Evolutionary conservation across 2,329 filamentous ascomycete genomes (phyloP).

Genomic region (Aspergillus viridinutans): DNA sequence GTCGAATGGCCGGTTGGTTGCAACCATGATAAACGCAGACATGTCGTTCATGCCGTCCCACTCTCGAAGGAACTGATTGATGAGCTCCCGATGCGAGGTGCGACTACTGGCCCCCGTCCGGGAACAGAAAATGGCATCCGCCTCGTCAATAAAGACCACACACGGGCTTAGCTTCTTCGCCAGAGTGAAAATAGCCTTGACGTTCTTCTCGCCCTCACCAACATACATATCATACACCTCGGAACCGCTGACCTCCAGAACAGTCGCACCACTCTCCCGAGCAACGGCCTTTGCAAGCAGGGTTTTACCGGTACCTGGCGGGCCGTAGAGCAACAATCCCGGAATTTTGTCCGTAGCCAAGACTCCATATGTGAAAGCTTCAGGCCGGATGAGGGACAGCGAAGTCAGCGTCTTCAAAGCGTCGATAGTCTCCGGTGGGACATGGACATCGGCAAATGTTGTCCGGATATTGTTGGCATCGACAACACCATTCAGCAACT

Average conservation of each 20-base stretch:
- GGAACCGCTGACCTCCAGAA: slow-evolving; percentile 81
- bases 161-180: slow-evolving; percentile 89
- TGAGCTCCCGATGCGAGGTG: slow-evolving; percentile 75
- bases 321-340: slow-evolving; percentile 81
- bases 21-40: slow-evolving; percentile 95
- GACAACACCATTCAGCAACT: slow-evolving; percentile 74
- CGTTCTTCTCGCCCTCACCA: slow-evolving; percentile 93
- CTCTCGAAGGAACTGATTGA: slow-evolving; percentile 94
- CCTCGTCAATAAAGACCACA: slow-evolving; percentile 95
- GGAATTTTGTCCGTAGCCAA: slow-evolving; percentile 87
- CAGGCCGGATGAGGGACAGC: slow-evolving; percentile 77
- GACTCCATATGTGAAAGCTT: slow-evolving; percentile 95
- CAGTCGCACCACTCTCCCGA: slow-evolving; percentile 62
- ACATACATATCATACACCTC: slow-evolving; percentile 96
- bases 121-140: slow-evolving; percentile 83
- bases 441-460: slow-evolving; percentile 84
- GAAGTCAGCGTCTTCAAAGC: slow-evolving; percentile 85
- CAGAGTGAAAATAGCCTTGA: slow-evolving; percentile 83
- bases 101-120: slow-evolving; percentile 61
- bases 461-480: slow-evolving; percentile 77
- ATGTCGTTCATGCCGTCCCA: slow-evolving; percentile 88
- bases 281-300: slow-evolving; percentile 61
- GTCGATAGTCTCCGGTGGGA: slow-evolving; percentile 74
- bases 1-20: slow-evolving; percentile 92
- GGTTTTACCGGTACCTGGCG: slow-evolving; percentile 66